A percentile compares a stretch with the other conserved stretches of the same genome.
Conservation (phyloP, 2,329 filamentous ascomycete genomes). For the Sclerotinia trifoliorum region DNA sequence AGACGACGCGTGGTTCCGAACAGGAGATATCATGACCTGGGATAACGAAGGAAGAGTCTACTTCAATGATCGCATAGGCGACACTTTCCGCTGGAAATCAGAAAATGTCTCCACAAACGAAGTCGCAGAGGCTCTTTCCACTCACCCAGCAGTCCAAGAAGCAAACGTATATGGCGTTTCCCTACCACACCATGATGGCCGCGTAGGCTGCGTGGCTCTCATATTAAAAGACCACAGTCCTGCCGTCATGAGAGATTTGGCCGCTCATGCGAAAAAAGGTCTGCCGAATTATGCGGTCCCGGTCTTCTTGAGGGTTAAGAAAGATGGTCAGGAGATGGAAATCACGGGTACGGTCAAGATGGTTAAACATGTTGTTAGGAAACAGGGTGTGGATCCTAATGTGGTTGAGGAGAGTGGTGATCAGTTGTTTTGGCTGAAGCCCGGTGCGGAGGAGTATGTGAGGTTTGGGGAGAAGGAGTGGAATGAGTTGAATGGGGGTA, state of each 20-base stretch:
- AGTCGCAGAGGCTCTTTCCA: conserved; percentile 71
- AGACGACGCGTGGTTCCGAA: conserved; percentile 80
- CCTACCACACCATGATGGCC: conserved; percentile 77
- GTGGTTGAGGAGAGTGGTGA: conserved; percentile 46
- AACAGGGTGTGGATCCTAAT: conserved; percentile 68
- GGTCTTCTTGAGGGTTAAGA: conserved; percentile 69
- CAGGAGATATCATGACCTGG: conserved; percentile 76
- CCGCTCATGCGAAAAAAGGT: conserved; percentile 53
- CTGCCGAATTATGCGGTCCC: conserved; percentile 76
- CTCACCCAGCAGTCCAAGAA: conserved; percentile 66
- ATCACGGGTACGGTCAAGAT: conserved; percentile 87
- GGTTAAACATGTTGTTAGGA: conserved; percentile 72
- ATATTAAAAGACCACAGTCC: conserved; percentile 50
- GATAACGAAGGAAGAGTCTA: conserved; percentile 69
- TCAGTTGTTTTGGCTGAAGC: conserved; percentile 57
- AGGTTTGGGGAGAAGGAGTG: conserved; percentile 67
- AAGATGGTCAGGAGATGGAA: conserved; percentile 48
- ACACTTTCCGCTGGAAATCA: conserved; percentile 78
- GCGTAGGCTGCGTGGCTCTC: conserved; percentile 78
- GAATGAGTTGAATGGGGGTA: conserved; percentile 63
- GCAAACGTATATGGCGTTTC: conserved; percentile 84
- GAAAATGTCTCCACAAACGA: conserved; percentile 83
- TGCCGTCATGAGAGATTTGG: conserved; percentile 57
- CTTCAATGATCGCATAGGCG: conserved; percentile 79
- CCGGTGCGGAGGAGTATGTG: conserved; percentile 62